Evolutionary conservation across 2,329 filamentous ascomycete species (phyloP).

Genomic region (Magnaporthiopsis rhizophila): DNA sequence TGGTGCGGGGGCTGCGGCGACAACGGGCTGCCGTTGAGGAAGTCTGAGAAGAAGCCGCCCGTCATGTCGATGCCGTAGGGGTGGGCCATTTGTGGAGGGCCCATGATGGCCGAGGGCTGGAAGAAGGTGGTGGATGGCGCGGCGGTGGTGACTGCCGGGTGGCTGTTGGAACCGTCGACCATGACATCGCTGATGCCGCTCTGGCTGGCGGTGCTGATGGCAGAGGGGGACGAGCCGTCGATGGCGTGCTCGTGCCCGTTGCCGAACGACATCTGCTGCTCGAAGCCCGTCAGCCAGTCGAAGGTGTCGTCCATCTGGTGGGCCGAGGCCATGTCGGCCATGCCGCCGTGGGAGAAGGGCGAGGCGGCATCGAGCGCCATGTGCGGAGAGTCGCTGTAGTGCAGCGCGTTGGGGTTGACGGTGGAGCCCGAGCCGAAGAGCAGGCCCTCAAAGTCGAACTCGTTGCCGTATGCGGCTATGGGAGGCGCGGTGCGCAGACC

Average conservation of each 20-base stretch:
- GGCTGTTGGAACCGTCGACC: conserved; percentile 72
- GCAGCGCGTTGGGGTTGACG: conserved; percentile 66
- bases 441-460: conserved; percentile 62
- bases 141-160: conserved; percentile 43
- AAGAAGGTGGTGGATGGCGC: conserved; percentile 54
- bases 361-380: conserved; percentile 47
- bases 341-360: conserved; percentile 27
- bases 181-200: conserved; percentile 87
- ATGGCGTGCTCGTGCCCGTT: conserved; percentile 64
- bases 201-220: conserved; percentile 90
- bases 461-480: conserved; percentile 52
- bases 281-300: conserved; percentile 76
- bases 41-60: conserved; percentile 67
- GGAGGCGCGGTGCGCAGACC: conserved; percentile 73
- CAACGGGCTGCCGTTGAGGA: conserved; percentile 62
- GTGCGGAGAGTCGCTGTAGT: conserved; percentile 74
- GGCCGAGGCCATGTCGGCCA: conserved; percentile 48
- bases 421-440: conserved; percentile 64
- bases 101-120: conserved; percentile 57
- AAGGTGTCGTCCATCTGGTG: conserved; percentile 68
- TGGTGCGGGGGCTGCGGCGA: conserved; percentile 71
- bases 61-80: conserved; percentile 66
- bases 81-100: conserved; percentile 57
- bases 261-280: conserved; percentile 65
- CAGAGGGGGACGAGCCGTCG: conserved; percentile 90